Evolutionary conservation across 192 early-diverging fungal species (phyloP).

Genomic region (Linnemannia exigua): DNA sequence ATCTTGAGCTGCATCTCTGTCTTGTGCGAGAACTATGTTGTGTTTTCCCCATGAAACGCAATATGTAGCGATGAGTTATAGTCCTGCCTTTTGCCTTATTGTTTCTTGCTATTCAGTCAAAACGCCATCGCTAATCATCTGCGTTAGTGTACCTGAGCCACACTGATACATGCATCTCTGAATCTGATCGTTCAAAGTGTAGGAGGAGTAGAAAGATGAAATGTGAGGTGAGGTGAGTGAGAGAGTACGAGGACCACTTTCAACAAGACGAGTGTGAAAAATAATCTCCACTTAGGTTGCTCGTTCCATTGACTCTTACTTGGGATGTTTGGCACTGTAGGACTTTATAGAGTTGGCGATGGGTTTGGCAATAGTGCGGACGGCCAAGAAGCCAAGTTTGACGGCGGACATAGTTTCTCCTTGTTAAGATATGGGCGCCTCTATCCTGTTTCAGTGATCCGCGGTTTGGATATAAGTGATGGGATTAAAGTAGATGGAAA

Average conservation of each 20-base stretch:
- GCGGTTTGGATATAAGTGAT: neutral
- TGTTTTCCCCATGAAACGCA: neutral
- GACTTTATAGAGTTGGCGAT: constrained; percentile 63
- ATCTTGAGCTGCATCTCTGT: constrained; percentile 89
- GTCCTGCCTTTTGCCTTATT: neutral
- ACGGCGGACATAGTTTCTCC: constrained; percentile 67
- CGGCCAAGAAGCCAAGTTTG: constrained; percentile 72
- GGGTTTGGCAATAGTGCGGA: constrained; percentile 77
- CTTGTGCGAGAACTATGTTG: constrained; percentile 68
- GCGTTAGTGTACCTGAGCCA: constrained; percentile 71
- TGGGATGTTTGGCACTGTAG: constrained; percentile 56
- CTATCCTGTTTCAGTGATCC: neutral
- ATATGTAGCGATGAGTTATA: neutral
- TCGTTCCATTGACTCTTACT: constrained; percentile 56
- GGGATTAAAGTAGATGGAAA: neutral
- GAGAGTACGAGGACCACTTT: no score
- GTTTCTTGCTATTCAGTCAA: neutral
- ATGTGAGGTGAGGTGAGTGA: no score
- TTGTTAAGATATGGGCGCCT: neutral
- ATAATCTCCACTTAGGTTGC: neutral
- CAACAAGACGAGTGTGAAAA: no score
- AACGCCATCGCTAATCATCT: neutral
- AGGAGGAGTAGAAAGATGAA: neutral
- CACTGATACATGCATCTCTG: constrained; percentile 77
- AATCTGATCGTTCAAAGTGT: constrained; percentile 55